Evolutionary conservation across 1,284 basidiomycete species (phyloP).

Genomic region (Vanrija sp.): DNA sequence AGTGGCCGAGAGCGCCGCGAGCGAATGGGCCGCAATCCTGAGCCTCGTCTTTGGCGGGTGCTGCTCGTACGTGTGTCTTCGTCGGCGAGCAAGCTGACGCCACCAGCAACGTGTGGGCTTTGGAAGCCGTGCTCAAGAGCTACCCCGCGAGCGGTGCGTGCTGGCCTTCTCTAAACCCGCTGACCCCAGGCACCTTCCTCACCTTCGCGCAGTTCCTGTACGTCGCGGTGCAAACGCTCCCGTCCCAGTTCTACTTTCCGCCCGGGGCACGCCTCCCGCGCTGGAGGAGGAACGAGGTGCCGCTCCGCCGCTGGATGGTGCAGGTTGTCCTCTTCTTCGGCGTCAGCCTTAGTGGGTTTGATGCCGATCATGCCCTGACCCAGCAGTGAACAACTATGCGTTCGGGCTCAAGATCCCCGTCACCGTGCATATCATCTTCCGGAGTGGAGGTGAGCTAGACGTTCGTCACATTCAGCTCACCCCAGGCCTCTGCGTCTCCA

Average conservation of each 20-base stretch:
- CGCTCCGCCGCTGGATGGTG: conserved; percentile 67
- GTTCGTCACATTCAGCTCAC: neutral
- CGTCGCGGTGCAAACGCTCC: conserved; percentile 58
- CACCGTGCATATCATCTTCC: conserved; percentile 90
- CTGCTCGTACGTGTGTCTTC: conserved; percentile 58
- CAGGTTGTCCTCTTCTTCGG: conserved; percentile 80
- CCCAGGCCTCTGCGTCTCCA: conserved; percentile 48
- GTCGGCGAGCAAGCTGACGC: conserved; percentile 1
- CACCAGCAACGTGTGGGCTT: conserved; percentile 51
- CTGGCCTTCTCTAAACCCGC: neutral
- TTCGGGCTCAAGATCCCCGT: conserved; percentile 81
- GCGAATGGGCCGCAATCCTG: conserved; percentile 61
- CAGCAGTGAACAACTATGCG: conserved; percentile 75
- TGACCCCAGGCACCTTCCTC: conserved; percentile 65
- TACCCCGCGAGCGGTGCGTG: conserved; percentile 64
- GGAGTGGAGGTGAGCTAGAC: conserved; percentile 76
- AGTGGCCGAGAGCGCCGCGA: conserved; percentile 21
- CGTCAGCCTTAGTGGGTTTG: conserved; percentile 65
- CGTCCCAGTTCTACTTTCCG: conserved; percentile 33
- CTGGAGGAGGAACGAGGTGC: conserved; percentile 59
- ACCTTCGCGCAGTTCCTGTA: conserved; percentile 79
- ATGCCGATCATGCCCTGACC: too few relatives aligned
- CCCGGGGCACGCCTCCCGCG: conserved; percentile 13
- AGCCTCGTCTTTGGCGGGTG: conserved; percentile 73
- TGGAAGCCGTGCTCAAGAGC: conserved; percentile 58